phyloP scores from a whole-genome alignment of 352 stramenopile species.

The Globisporangium polare region DNA sequence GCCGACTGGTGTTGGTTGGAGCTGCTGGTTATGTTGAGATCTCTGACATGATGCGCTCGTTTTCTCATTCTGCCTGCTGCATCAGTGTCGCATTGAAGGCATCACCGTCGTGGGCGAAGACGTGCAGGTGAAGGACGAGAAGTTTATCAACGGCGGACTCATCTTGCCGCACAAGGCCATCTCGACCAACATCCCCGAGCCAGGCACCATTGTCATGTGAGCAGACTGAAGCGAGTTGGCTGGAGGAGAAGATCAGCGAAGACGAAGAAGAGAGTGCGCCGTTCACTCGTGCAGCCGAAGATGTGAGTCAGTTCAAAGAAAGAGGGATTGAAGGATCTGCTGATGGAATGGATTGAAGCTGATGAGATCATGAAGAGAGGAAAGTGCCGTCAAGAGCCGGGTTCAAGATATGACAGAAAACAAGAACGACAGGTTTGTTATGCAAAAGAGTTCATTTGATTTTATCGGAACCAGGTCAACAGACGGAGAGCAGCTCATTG shows the following conservation, averaged over 20 bases:
- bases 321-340: no score
- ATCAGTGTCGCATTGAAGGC: slow-evolving; percentile 77
- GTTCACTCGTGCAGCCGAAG: no score
- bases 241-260: not conserved
- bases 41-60: not conserved
- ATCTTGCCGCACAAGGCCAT: slow-evolving; percentile 88
- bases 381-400: no score
- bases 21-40: not conserved
- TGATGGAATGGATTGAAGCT: no score
- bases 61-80: not conserved
- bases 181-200: slow-evolving; percentile 78
- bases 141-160: slow-evolving; percentile 87
- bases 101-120: slow-evolving; percentile 85
- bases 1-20: not conserved
- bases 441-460: not conserved
- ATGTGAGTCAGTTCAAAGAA: no score
- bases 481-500: not conserved
- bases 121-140: slow-evolving; percentile 86
- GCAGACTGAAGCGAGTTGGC: not conserved
- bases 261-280: no score
- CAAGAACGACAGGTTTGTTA: not conserved
- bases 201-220: slow-evolving; percentile 89
- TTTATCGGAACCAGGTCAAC: not conserved
- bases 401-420: no score
- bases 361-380: no score